Percentiles rank a stretch among this genome's conserved stretches.
phyloP scores from a whole-genome alignment of 768 basidiomycete genomes.

The Boletus bicolor region DNA sequence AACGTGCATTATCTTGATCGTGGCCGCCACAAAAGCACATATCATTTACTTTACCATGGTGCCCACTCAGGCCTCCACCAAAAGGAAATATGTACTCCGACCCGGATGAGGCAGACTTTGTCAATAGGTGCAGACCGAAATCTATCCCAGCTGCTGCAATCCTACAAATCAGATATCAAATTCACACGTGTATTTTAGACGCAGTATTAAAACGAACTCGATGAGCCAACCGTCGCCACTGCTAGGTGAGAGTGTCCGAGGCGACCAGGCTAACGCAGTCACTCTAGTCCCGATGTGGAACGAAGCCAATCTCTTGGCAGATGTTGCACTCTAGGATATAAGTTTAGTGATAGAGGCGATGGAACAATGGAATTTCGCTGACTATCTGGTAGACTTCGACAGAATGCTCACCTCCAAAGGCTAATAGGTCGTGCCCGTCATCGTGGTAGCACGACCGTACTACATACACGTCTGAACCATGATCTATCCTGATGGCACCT shows the following conservation, averaged over 20 bases:
- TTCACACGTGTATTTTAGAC: background rate
- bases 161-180: slow-evolving; percentile 37
- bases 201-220: slow-evolving; percentile 48
- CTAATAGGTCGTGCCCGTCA: slow-evolving; percentile 65
- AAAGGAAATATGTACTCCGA: slow-evolving; percentile 61
- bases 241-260: slow-evolving; percentile 63
- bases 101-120: slow-evolving; percentile 44
- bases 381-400: slow-evolving; percentile 68
- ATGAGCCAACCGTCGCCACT: slow-evolving; percentile 63
- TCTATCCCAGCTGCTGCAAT: slow-evolving; percentile 66
- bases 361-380: slow-evolving; percentile 27
- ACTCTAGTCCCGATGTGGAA: slow-evolving; percentile 71
- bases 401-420: slow-evolving; percentile 69
- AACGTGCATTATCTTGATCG: slow-evolving; percentile 62
- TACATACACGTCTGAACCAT: slow-evolving; percentile 58
- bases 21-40: slow-evolving; percentile 79
- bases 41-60: slow-evolving; percentile 74
- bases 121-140: slow-evolving; percentile 68
- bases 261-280: slow-evolving; percentile 78
- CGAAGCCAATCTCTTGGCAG: slow-evolving; percentile 54
- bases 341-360: slow-evolving; percentile 8
- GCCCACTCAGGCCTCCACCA: slow-evolving; percentile 78
- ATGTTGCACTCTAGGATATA: slow-evolving; percentile 38
- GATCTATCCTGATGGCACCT: slow-evolving; percentile 49
- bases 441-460: slow-evolving; percentile 62